Conservation (phyloP, 495 filamentous ascomycete genomes). For the Talaromyces trachyspermus region DNA sequence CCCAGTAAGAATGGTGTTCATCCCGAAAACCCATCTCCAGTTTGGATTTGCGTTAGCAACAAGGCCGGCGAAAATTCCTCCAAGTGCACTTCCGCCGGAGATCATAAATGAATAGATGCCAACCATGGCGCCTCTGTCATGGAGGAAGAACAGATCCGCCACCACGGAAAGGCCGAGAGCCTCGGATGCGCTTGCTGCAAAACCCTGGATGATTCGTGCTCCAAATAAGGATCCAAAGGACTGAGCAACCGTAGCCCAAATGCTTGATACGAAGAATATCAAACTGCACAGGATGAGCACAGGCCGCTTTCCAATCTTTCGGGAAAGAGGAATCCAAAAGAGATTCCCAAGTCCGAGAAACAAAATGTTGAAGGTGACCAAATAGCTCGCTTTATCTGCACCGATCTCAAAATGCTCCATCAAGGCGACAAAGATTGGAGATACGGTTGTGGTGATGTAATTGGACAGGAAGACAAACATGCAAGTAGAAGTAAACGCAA, state of each 20-base stretch:
- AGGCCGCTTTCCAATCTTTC: slow-evolving; percentile 24
- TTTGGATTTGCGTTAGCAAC: no score
- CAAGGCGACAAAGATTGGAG: no score
- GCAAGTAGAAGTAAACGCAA: no score
- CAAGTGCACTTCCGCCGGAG: no score
- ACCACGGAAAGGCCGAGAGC: slow-evolving; percentile 26
- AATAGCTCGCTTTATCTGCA: slow-evolving; percentile 20
- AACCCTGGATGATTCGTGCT: slow-evolving; percentile 22
- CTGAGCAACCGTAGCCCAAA: slow-evolving; percentile 20
- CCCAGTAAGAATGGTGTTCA: no score
- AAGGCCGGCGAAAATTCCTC: no score
- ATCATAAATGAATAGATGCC: no score
- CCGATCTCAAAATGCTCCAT: no score
- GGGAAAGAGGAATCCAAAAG: slow-evolving; percentile 27
- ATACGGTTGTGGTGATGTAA: no score
- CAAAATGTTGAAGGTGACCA: slow-evolving; percentile 28
- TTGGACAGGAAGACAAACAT: no score
- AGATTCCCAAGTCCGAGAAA: slow-evolving; percentile 24
- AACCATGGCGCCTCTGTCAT: no score
- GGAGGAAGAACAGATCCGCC: slow-evolving; percentile 22
- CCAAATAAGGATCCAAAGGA: slow-evolving; percentile 23
- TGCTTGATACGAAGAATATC: slow-evolving; percentile 9
- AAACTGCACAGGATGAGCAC: slow-evolving; percentile 21
- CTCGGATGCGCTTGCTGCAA: slow-evolving; percentile 23
- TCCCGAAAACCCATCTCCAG: no score